Base-by-base conservation (phyloP, 768 basidiomycete species). In the Hygrocybe coccinea region DNA sequence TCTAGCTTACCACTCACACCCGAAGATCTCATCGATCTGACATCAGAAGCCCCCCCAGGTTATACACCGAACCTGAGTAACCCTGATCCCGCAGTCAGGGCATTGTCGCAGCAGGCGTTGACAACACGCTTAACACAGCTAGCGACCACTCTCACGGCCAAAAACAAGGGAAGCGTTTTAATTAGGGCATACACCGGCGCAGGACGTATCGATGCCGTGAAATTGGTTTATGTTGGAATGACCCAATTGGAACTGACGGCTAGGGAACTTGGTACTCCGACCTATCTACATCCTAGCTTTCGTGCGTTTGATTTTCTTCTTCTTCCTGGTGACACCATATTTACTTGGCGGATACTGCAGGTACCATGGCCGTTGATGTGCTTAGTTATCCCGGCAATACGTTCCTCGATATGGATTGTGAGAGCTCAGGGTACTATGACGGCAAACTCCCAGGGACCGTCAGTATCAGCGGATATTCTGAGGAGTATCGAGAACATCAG, bases 241-340 rank as follows among this genome's bases (percentile, higher is more conserved):
- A 44, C 52, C 33, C 41, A 44, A 19, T 38, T 52, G 38, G 52
- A 41, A 6, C 29, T 53, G 39, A 53, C 52, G 37, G 38, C 22
- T 39, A 41, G 52, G n/a, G 52, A 53, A 44, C 52, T 53, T 38
- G 52, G 52, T 10, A 53, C 52, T 25, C 52, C 52, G 22, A 53
- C 39, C 10, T 53, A 43, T 53, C 39, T 39, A 14, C 52, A 53
- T 53, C 37, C 52, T 15, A 53, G 22, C 21, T 53, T 53, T 53
- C 52, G 52, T 53, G 25, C 21, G 52, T 53, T 44, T 7, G 8
- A 43, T 53, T 14, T 50, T 50, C 7, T 29, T 29, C 8, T 15
- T 34, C 12, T 25, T 11, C 29, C 22, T 37, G 19, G 39, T 29
- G 12, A 44, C 41, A 22, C 21, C 24, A 15, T 22, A 19, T 53